A percentile compares a stretch with the other conserved stretches of the same genome.
Evolutionary conservation across 345 rosid genomes (phyloP).

Genomic region (Eucalyptus paniculata): DNA sequence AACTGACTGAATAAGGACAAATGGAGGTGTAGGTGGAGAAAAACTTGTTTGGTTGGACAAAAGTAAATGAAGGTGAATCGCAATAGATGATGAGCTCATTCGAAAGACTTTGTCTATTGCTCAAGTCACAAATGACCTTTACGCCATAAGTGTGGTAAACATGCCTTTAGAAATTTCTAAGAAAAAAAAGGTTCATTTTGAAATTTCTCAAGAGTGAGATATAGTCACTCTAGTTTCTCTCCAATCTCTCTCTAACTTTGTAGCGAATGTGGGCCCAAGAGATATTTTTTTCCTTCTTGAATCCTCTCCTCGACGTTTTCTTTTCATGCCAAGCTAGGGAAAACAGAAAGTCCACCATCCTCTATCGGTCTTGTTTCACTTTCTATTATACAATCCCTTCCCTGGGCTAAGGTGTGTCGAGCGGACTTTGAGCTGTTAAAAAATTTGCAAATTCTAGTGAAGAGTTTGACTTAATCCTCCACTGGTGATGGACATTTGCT

Average conservation of each 20-base stretch:
- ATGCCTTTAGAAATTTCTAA: background rate
- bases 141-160: background rate
- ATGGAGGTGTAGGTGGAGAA: background rate
- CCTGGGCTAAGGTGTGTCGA: background rate
- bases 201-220: background rate
- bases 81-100: background rate
- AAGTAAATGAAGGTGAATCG: background rate
- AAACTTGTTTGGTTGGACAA: background rate
- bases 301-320: background rate
- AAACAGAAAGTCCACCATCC: background rate
- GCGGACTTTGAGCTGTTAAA: background rate
- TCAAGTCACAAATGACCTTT: background rate
- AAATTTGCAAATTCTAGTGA: background rate
- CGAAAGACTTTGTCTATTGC: background rate
- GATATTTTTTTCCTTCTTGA: background rate
- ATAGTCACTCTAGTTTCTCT: background rate
- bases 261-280: background rate
- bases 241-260: background rate
- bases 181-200: background rate
- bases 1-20: background rate
- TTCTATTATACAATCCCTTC: background rate
- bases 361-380: background rate
- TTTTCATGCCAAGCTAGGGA: background rate
- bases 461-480: background rate
- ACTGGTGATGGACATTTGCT: background rate